Base-by-base conservation (phyloP, 805 yeast species). In the Yarrowia sp. region DNA sequence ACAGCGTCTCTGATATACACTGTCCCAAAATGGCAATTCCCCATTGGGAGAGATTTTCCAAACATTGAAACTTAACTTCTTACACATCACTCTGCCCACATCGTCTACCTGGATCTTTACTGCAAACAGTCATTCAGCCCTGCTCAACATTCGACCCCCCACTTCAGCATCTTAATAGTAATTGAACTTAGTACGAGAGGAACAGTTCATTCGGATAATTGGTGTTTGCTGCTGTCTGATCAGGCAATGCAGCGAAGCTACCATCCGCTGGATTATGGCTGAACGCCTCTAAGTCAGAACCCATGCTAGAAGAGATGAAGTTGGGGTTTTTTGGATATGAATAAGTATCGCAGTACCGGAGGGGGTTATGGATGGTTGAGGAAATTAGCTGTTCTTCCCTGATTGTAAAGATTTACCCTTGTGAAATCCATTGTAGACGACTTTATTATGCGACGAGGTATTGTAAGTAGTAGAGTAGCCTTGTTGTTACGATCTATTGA, bases 271-370 rank as follows among this genome's bases (percentile, higher is more conserved):
- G 79, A 77, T 76, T 70, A 76, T 72, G 78, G 78, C 78, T 76
- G 78, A 76, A 75, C 78, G 78, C 78, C 77, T 76, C 78, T 74
- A 74, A 74, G 77, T 73, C 78, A 84, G 84, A 66, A 81, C 82
- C 77, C 80, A 81, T 65, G 84, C 86, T 67, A 76, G 77, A 69
- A 77, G 39, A 77, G 78, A 74, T 71, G 77, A 76, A 74, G 72
- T 7, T 22, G 29, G 47, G 27, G 69, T 73, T 73, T 21, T 77
- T 68, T 72, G 77, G 73, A 75, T 73, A 68, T 73, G 75, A 75
- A 74, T 72, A 74, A 76, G 76, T 69, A 39, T 21, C 46, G 46
- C 46, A 7, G 46, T 22, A 39, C 46, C 46, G 46, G 46, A 19
- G 21, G 46, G 46, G 46, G 25, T 13, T 19, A 3, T 4, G 25